phyloP scores from a whole-genome alignment of 1,139 yeast genomes.

The Lodderomyces margitis region DNA sequence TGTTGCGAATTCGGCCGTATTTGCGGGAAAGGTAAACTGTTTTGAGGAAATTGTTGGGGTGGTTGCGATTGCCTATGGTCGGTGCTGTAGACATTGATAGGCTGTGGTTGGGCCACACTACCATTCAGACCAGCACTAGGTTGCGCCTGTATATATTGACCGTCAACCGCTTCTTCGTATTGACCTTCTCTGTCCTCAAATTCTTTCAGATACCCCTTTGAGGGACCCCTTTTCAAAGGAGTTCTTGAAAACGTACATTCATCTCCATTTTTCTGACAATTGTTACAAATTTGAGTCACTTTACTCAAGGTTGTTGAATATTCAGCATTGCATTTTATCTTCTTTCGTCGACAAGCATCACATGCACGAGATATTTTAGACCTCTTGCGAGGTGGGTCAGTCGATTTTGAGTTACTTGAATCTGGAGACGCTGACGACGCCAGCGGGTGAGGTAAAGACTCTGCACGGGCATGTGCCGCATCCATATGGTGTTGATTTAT shows the following conservation, averaged over 20 bases:
- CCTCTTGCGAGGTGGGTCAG: slow-evolving; percentile 45
- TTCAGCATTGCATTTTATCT: slow-evolving; percentile 61
- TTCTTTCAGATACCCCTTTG: slow-evolving; percentile 61
- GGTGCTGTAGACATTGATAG: background rate
- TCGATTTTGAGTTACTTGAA: background rate
- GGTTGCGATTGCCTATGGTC: slow-evolving; percentile 3
- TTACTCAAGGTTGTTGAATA: slow-evolving; percentile 40
- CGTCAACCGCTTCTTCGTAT: slow-evolving; percentile 4
- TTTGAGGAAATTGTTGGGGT: slow-evolving; percentile 11
- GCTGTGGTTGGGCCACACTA: background rate
- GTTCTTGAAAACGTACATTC: slow-evolving; percentile 63
- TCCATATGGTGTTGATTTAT: background rate
- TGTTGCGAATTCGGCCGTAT: slow-evolving; percentile 10
- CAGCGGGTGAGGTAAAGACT: background rate
- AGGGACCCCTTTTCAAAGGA: slow-evolving; percentile 75
- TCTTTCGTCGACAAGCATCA: slow-evolving; percentile 65
- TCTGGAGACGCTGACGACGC: background rate
- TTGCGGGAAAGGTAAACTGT: slow-evolving; percentile 12
- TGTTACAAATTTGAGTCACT: slow-evolving; percentile 52
- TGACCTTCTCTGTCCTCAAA: slow-evolving; percentile 38
- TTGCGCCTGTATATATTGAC: slow-evolving; percentile 4
- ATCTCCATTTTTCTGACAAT: slow-evolving; percentile 54
- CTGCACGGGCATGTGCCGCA: background rate
- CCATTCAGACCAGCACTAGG: slow-evolving; percentile 1
- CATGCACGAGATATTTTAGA: slow-evolving; percentile 71